A percentile compares a stretch with the other conserved stretches of the same genome.
These are phyloP conservation scores for Saraca asoca DNA, from an alignment of 331 rosid species.

Conservation along the genomic window DNA sequence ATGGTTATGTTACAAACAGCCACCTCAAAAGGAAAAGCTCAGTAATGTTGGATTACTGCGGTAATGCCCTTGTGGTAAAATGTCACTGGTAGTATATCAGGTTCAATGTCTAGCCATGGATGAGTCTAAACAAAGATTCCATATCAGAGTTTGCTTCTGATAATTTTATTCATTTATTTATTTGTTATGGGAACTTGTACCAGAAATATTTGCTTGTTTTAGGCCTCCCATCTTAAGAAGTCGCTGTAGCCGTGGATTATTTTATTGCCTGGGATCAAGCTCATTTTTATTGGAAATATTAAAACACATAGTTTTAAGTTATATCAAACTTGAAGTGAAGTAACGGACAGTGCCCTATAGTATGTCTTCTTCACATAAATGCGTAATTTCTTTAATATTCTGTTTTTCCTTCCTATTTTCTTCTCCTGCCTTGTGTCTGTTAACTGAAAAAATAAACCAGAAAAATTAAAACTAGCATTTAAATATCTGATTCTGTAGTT, in stretches of 20 bases:
- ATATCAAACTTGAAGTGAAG: slow-evolving; percentile 29
- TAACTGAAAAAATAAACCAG: no score
- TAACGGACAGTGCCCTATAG: no score
- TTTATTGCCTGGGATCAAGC: slow-evolving; percentile 26
- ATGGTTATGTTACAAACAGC: neutral
- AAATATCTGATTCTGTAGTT: no score
- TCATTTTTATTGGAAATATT: slow-evolving; percentile 22
- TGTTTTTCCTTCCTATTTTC: no score
- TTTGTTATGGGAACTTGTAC: no score
- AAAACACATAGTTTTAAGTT: slow-evolving; percentile 25
- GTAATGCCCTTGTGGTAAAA: slow-evolving; percentile 19
- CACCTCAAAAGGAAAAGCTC: slow-evolving; percentile 26
- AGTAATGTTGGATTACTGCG: neutral
- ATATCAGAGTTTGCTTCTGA: neutral
- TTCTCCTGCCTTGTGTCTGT: no score
- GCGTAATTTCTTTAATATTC: no score
- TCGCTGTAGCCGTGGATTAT: slow-evolving; percentile 37
- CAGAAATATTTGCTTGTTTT: slow-evolving; percentile 26
- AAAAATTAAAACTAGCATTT: no score
- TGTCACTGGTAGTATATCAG: slow-evolving; percentile 26
- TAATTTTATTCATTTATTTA: neutral
- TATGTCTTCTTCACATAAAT: no score
- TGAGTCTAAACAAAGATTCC: neutral
- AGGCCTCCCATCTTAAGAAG: slow-evolving; percentile 19
- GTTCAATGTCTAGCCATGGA: neutral